These are phyloP conservation scores for Trichophyton mentagrophytes DNA, from an alignment of 2,329 filamentous ascomycete species.

Conservation along the genomic window DNA sequence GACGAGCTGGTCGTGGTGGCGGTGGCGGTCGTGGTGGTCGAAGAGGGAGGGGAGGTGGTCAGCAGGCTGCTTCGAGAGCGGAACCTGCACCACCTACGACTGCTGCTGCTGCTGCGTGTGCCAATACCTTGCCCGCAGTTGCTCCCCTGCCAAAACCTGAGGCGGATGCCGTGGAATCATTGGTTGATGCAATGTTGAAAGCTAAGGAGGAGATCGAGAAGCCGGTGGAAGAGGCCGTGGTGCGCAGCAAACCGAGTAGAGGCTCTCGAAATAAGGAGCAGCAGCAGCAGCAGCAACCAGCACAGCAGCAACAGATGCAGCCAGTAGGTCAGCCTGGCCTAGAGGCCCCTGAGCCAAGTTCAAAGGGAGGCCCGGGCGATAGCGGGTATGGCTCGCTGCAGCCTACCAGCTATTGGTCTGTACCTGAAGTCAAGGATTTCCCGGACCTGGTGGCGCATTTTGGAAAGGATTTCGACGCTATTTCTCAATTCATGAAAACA, in stretches of 20 bases:
- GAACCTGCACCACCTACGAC: slow-evolving; percentile 14
- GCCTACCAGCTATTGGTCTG: slow-evolving; percentile 41
- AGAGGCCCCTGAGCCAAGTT: slow-evolving; percentile 15
- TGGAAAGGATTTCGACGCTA: slow-evolving; percentile 37
- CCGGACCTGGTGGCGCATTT: slow-evolving; percentile 34
- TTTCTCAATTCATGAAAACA: slow-evolving; percentile 39
- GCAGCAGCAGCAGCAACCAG: too few species aligned
- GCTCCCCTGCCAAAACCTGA: slow-evolving; percentile 20
- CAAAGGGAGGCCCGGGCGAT: not conserved
- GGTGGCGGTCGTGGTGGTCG: slow-evolving; percentile 24
- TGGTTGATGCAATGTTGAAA: slow-evolving; percentile 13
- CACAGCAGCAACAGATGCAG: not conserved
- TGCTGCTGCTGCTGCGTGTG: not conserved
- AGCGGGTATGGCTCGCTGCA: slow-evolving; percentile 28
- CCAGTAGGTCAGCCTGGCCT: not conserved
- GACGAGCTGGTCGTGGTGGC: slow-evolving; percentile 25
- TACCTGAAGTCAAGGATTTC: slow-evolving; percentile 38
- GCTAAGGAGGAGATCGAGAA: slow-evolving; percentile 12
- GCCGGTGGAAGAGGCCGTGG: slow-evolving; percentile 1
- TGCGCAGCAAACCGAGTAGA: slow-evolving; percentile 7
- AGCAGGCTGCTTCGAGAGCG: slow-evolving; percentile 17
- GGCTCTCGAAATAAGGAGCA: slow-evolving; percentile 18
- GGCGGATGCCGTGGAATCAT: slow-evolving; percentile 14
- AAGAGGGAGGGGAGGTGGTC: slow-evolving; percentile 19
- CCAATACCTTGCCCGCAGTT: slow-evolving; percentile 2